phyloP scores from a whole-genome alignment of 139 green algal species.

The Astrephomene gubernaculifera region DNA sequence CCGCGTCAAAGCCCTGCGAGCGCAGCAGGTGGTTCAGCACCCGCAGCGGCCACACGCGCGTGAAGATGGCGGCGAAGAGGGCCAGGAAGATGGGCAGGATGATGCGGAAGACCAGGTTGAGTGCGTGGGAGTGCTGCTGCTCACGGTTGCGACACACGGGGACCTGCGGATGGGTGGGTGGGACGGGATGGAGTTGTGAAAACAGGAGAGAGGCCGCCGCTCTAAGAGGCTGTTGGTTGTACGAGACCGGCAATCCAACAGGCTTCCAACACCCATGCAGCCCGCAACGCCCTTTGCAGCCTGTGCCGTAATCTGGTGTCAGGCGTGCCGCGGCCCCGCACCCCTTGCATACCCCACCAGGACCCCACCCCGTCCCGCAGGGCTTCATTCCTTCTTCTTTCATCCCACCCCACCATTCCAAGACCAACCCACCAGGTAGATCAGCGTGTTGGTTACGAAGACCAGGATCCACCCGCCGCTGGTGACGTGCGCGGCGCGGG shows the following conservation, averaged over 20 bases:
- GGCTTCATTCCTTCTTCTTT: too few species aligned
- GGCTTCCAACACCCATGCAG: too few species aligned
- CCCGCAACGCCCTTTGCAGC: too few species aligned
- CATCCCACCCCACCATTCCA: too few species aligned
- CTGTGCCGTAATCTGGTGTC: too few species aligned
- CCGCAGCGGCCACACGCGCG: conserved; percentile 5
- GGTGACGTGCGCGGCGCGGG: background rate
- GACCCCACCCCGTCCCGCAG: too few species aligned
- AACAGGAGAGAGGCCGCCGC: too few species aligned
- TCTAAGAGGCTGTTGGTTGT: too few species aligned
- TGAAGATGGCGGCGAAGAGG: conserved; percentile 19
- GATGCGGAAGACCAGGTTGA: conserved; percentile 46
- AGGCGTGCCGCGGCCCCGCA: too few species aligned
- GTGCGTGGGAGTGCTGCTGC: background rate
- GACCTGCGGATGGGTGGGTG: background rate
- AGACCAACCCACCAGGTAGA: conserved; percentile 38
- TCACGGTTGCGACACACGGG: conserved; percentile 2
- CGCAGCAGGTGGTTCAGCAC: background rate
- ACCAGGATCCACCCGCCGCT: background rate
- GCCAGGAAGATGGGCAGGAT: conserved; percentile 43
- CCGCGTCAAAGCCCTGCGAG: conserved; percentile 2
- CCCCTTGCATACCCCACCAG: too few species aligned
- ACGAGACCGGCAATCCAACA: too few species aligned
- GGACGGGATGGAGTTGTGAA: background rate
- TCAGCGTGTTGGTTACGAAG: conserved; percentile 29